These are phyloP conservation scores for Tulasnella sp. DNA, from an alignment of 768 basidiomycete genomes.

Conservation along the genomic window DNA sequence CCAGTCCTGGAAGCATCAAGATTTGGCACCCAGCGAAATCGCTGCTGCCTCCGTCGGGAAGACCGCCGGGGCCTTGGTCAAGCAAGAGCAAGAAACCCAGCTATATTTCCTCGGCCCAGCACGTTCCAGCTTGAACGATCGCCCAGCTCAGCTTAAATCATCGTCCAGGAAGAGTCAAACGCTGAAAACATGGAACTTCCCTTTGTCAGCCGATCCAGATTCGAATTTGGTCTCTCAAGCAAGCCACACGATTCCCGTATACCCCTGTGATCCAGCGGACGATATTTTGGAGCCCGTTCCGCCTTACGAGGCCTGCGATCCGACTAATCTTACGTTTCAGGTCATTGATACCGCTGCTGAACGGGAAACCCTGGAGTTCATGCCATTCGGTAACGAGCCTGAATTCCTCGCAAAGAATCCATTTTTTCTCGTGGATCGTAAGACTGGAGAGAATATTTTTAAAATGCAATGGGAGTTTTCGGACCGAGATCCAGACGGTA, in stretches of 20 bases:
- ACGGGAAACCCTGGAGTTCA: slow-evolving; percentile 35
- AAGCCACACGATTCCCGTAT: neutral
- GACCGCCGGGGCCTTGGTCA: slow-evolving; percentile 13
- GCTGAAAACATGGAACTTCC: neutral
- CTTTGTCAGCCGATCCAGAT: neutral
- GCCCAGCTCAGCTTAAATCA: neutral
- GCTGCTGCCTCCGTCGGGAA: neutral
- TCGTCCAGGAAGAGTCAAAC: neutral
- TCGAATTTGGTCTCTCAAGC: neutral
- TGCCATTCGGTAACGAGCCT: slow-evolving; percentile 53
- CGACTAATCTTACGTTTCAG: slow-evolving; percentile 35
- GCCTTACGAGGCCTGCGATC: slow-evolving; percentile 47
- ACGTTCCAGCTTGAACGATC: neutral
- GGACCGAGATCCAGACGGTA: slow-evolving; percentile 32
- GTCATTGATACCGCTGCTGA: slow-evolving; percentile 46
- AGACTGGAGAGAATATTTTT: slow-evolving; percentile 28
- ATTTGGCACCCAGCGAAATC: neutral
- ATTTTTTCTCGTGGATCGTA: slow-evolving; percentile 6
- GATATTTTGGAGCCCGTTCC: slow-evolving; percentile 23
- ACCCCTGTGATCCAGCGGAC: neutral
- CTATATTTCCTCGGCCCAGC: neutral
- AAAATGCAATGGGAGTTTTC: slow-evolving; percentile 40
- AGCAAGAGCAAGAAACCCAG: slow-evolving; percentile 17
- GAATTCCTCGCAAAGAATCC: slow-evolving; percentile 36
- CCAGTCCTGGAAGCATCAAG: slow-evolving; percentile 1